These are phyloP conservation scores for Cercospora brassicicola DNA, from an alignment of 2,329 filamentous ascomycete genomes.

Conservation along the genomic window DNA sequence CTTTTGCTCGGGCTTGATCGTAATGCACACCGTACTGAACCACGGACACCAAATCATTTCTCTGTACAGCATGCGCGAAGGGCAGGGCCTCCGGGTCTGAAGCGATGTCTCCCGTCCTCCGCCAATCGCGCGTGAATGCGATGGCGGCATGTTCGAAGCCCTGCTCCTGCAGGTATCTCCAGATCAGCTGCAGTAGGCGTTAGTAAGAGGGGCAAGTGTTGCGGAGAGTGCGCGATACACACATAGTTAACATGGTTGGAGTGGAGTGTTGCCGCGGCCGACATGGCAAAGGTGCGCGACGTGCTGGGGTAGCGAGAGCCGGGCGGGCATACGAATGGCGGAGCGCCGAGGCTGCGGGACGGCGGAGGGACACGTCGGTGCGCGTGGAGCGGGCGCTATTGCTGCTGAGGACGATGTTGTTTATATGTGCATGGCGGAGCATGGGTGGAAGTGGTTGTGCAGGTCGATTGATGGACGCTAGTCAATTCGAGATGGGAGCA, in stretches of 20 bases:
- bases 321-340: neutral
- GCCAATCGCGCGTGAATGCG: conserved; percentile 63
- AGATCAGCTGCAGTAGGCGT: conserved; percentile 51
- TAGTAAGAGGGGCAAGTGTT: neutral
- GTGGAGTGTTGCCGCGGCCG: conserved; percentile 42
- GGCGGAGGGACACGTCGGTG: neutral
- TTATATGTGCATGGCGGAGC: neutral
- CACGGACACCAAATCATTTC: conserved; percentile 60
- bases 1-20: conserved; percentile 41
- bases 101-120: conserved; percentile 43
- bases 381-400: neutral
- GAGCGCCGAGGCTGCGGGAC: neutral
- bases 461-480: neutral
- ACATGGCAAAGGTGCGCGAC: conserved; percentile 21
- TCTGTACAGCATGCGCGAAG: conserved; percentile 60
- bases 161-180: conserved; percentile 55
- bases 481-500: neutral
- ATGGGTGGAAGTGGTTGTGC: neutral
- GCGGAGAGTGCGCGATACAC: neutral
- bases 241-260: conserved; percentile 66
- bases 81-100: conserved; percentile 59
- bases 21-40: conserved; percentile 63
- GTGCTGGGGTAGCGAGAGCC: neutral
- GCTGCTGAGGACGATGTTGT: neutral
- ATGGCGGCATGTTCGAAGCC: conserved; percentile 47